phyloP scores from a whole-genome alignment of 805 yeast species.

The Kazachstania kunashirensis region DNA sequence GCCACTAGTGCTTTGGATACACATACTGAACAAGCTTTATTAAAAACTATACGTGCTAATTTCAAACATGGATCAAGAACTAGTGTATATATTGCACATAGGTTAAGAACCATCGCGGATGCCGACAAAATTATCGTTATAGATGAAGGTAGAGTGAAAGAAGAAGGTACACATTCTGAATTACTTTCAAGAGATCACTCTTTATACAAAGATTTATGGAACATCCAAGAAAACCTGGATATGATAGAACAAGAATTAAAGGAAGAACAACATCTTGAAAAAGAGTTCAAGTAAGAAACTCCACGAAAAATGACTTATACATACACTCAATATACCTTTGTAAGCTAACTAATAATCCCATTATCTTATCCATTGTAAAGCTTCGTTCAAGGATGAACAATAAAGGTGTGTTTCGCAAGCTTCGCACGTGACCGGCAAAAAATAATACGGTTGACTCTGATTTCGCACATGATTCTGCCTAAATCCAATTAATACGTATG shows the following conservation, averaged over 20 bases:
- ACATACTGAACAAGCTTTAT: conserved; percentile 80
- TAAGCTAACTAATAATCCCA: no score
- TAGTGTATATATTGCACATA: conserved; percentile 85
- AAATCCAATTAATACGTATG: no score
- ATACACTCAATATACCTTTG: no score
- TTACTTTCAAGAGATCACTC: conserved; percentile 47
- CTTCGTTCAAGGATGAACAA: no score
- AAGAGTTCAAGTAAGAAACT: no score
- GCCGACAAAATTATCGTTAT: conserved; percentile 88
- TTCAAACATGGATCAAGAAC: conserved; percentile 55
- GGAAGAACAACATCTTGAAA: no score
- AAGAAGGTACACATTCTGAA: conserved; percentile 74
- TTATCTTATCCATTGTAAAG: no score
- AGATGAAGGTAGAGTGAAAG: conserved; percentile 66
- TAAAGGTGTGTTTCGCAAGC: no score
- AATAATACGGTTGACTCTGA: no score
- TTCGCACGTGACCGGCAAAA: no score
- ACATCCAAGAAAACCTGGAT: conserved; percentile 76
- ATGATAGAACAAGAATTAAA: conserved; percentile 34
- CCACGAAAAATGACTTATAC: no score
- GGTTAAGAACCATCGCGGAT: conserved; percentile 88
- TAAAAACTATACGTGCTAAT: conserved; percentile 61
- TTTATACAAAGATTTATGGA: conserved; percentile 77
- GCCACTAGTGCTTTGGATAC: conserved; percentile 96
- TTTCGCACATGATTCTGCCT: no score